These are phyloP conservation scores for Coprinopsis sp. DNA, from an alignment of 768 basidiomycete species.

Conservation along the genomic window DNA sequence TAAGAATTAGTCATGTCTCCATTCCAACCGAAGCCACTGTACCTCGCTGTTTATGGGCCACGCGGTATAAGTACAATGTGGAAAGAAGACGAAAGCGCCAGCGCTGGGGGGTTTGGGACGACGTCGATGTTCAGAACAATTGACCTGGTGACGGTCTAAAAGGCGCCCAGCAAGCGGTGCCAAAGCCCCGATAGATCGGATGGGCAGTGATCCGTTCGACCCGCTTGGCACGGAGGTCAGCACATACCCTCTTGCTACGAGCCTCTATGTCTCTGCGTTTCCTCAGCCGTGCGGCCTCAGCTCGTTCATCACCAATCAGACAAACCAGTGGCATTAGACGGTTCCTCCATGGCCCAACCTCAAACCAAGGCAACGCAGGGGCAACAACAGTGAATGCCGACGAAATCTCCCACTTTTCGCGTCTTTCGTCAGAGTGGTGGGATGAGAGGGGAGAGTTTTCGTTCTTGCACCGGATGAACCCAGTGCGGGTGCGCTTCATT, in stretches of 20 bases:
- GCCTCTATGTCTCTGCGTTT: not conserved
- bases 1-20: not conserved
- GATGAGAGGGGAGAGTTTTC: constrained; percentile 88
- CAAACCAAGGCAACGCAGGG: not conserved
- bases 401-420: constrained; percentile 88
- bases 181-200: too few species aligned
- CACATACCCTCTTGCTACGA: not conserved
- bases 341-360: not conserved
- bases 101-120: too few species aligned
- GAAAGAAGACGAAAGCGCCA: too few species aligned
- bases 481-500: constrained; percentile 78
- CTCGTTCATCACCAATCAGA: not conserved
- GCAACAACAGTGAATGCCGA: constrained; percentile 57
- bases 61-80: too few species aligned
- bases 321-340: not conserved
- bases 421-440: constrained; percentile 92
- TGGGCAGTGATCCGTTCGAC: too few species aligned
- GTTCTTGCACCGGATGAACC: constrained; percentile 93
- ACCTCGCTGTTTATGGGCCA: too few species aligned
- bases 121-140: too few species aligned
- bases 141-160: too few species aligned
- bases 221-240: too few species aligned
- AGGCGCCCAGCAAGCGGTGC: too few species aligned
- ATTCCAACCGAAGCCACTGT: not conserved
- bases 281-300: not conserved